Evolutionary conservation across 768 basidiomycete species (phyloP), one percentile per base, ranked within the genome.

Genomic region (Pleurotus pulmonarius): DNA sequence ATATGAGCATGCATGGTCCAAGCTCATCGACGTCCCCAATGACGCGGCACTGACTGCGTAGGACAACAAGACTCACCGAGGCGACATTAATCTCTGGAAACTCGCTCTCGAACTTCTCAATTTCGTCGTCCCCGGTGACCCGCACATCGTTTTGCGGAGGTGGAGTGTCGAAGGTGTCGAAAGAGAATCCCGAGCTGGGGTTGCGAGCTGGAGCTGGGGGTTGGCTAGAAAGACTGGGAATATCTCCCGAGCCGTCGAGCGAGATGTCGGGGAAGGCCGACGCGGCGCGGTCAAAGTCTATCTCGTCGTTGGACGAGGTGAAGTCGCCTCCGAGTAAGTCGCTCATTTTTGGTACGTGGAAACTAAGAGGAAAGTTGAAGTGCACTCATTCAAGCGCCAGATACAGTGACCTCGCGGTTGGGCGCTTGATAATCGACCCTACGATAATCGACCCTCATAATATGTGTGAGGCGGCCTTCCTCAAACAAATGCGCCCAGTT

Each of bases 211-310:
- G 62, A 20, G 76, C 64, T 24, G 67, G 64, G 3, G 73, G 61
- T 3, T 70, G 63, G 15, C 76, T 64, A 13, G 78, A 66, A 46
- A 71, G 62, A 16, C 68, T 49, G 44, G 82, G 77, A 22, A 89
- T 64, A 65, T 87, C 86, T 60, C 74, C 77, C 16, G 73, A 71
- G 38, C 83, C 88, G 59, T 91, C 90, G 49, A 90, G 76, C 18
- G 86, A 85, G 61, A 94, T 90, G 65, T 92, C 92, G 34, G 92
- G 92, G 70, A 93, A 94, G 12, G 87, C 87, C 57, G 87, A 84
- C 26, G 87, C 86, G n/a, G 88, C 88, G 49, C 76, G 78, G 69
- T 92, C 90, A 65, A 90, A 88, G 75, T 93, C 91, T 64, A 92
- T 85, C 22, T 88, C 84, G 65, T 82, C 83, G 52, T 34, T 56